Evolutionary conservation across 1,284 basidiomycete species (phyloP).

Genomic region (Cutaneotrichosporon cutaneum): DNA sequence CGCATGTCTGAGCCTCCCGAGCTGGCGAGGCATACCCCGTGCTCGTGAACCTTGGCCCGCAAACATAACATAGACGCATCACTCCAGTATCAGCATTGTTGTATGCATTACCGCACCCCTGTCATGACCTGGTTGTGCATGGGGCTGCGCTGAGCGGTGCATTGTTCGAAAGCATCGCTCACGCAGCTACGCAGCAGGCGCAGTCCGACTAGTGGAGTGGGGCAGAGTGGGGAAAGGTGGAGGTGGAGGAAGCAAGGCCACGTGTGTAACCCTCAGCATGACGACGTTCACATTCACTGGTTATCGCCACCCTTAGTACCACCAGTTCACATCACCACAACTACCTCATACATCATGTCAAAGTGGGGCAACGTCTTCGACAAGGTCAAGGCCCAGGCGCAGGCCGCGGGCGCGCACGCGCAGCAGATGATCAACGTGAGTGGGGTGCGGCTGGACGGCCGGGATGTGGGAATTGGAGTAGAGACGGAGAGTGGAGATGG

Average conservation of each 20-base stretch:
- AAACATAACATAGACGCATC: neutral
- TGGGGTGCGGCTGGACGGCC: neutral
- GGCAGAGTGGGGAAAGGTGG: neutral
- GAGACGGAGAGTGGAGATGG: neutral
- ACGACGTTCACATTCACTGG: neutral
- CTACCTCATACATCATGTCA: slow-evolving; percentile 10
- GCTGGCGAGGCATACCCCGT: no score
- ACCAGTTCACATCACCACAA: neutral
- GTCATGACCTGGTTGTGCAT: neutral
- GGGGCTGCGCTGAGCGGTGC: neutral
- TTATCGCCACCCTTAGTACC: slow-evolving; percentile 4
- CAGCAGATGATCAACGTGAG: slow-evolving; percentile 36
- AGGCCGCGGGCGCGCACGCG: slow-evolving; percentile 33
- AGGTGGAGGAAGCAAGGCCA: neutral
- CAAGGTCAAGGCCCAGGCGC: slow-evolving; percentile 33
- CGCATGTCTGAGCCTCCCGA: neutral
- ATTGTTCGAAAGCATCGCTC: neutral
- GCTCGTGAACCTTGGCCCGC: no score
- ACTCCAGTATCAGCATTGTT: slow-evolving; percentile 3
- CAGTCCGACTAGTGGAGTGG: neutral
- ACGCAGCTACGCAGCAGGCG: no score
- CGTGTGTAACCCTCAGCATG: neutral
- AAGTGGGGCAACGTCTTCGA: slow-evolving; percentile 27
- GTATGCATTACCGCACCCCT: slow-evolving; percentile 4
- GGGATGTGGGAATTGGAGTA: neutral